A percentile compares a stretch with the other conserved stretches of the same genome.
Conservation (phyloP, 805 yeast species). For the Cyberlindnera euphorbiae region DNA sequence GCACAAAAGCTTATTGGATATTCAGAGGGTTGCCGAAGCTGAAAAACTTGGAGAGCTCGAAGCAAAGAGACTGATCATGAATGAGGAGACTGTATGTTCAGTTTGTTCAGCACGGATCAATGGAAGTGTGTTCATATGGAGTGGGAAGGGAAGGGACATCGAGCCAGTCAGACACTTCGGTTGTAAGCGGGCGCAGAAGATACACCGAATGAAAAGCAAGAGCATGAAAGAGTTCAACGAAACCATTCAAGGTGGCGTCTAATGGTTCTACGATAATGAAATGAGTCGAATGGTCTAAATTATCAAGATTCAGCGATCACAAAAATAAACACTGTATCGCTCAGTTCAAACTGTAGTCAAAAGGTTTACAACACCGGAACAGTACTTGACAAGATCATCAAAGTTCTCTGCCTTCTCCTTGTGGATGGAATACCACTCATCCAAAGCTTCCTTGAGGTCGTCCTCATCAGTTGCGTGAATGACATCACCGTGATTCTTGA, state of each 20-base stretch:
- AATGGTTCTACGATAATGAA: too few relatives aligned
- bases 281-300: too few relatives aligned
- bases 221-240: constrained; percentile 14
- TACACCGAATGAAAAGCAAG: constrained; percentile 12
- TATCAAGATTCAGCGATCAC: too few relatives aligned
- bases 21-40: constrained; percentile 9
- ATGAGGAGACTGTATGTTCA: constrained; percentile 10
- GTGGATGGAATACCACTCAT: constrained; percentile 44
- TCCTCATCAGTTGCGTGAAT: constrained; percentile 40
- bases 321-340: too few relatives aligned
- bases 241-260: too few relatives aligned
- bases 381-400: constrained; percentile 69
- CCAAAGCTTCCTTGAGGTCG: constrained; percentile 41
- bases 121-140: constrained; percentile 14
- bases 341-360: constrained; percentile 34
- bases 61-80: constrained; percentile 1
- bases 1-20: constrained; percentile 7
- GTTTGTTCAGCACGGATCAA: constrained; percentile 13
- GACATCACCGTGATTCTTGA: constrained; percentile 80
- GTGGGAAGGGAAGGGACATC: not conserved
- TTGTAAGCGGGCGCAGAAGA: constrained; percentile 9
- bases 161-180: constrained; percentile 21
- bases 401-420: constrained; percentile 39
- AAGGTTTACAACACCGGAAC: constrained; percentile 72
- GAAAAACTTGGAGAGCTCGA: constrained; percentile 7